Conservation (phyloP, 306 rosid species). For the Adenanthera pavonina region DNA sequence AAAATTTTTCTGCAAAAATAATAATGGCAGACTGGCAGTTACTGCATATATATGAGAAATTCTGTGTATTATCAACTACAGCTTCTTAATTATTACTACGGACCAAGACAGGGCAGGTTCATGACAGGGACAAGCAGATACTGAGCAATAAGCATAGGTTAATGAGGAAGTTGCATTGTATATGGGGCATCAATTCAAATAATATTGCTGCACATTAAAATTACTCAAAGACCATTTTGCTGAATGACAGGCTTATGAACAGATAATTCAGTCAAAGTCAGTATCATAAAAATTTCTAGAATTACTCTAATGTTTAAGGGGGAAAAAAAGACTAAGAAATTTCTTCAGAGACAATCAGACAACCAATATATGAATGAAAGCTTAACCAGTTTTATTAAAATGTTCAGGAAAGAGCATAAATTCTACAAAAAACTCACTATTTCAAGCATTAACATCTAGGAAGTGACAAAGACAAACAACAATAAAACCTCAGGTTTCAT, state of each 20-base stretch:
- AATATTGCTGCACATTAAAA: conserved; percentile 2
- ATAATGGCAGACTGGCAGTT: conserved; percentile 37
- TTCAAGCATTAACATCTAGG: not conserved
- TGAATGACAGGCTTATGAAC: not conserved
- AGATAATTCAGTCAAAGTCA: not conserved
- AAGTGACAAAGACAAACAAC: not conserved
- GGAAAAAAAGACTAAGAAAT: no score
- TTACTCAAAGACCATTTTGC: not conserved
- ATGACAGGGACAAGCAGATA: conserved; percentile 11
- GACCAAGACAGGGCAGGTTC: conserved; percentile 33
- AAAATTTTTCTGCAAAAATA: conserved; percentile 72
- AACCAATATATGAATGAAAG: no score
- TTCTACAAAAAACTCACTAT: not conserved
- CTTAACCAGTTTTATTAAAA: not conserved
- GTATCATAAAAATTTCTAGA: conserved; percentile 8
- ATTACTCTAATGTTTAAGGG: not conserved
- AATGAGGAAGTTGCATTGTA: conserved; percentile 3
- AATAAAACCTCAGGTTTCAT: not conserved
- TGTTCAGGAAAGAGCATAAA: not conserved
- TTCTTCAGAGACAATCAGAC: not conserved
- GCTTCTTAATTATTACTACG: conserved; percentile 28
- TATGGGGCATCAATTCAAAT: not conserved
- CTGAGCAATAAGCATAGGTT: conserved; percentile 27
- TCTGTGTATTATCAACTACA: conserved; percentile 29
- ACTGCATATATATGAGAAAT: conserved; percentile 32